These are phyloP conservation scores for Vaccinium darrowii DNA, from an alignment of 148 eudicot species.

Conservation along the genomic window DNA sequence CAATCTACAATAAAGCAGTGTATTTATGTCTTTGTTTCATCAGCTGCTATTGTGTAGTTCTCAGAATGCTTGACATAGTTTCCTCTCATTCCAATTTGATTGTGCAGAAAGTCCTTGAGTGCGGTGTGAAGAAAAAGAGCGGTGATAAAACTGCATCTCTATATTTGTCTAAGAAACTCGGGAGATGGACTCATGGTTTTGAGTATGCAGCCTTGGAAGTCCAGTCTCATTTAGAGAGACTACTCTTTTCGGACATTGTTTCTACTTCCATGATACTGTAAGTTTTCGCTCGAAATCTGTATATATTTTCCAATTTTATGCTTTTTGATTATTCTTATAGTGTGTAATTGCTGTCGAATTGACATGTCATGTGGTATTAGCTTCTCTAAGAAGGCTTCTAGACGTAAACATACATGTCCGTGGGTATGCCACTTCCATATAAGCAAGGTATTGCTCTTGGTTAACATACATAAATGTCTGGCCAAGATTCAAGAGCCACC, in stretches of 20 bases:
- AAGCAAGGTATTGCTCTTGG: conserved; percentile 52
- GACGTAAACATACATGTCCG: conserved; percentile 46
- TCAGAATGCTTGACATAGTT: conserved; percentile 12
- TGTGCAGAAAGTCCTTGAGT: conserved; percentile 80
- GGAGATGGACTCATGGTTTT: conserved; percentile 57
- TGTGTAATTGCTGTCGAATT: conserved; percentile 19
- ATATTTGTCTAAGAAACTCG: conserved; percentile 63
- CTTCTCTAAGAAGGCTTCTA: conserved; percentile 47
- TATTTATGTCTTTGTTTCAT: conserved; percentile 1
- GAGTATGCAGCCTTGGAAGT: conserved; percentile 91
- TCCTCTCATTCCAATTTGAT: conserved; percentile 6
- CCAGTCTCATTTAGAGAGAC: conserved; percentile 73
- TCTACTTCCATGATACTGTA: conserved; percentile 67
- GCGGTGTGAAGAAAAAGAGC: conserved; percentile 64
- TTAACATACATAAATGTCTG: not conserved
- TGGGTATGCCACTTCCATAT: conserved; percentile 93
- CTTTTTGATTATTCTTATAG: not conserved
- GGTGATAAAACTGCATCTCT: conserved; percentile 64
- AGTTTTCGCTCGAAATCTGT: conserved; percentile 17
- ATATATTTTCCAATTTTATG: not conserved
- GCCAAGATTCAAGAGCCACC: conserved; percentile 11
- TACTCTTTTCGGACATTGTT: conserved; percentile 67
- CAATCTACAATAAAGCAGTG: not conserved
- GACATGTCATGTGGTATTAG: conserved; percentile 30
- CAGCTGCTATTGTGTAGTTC: not conserved